Conservation (phyloP, 306 rosid species). For the Canavalia gladiata region DNA sequence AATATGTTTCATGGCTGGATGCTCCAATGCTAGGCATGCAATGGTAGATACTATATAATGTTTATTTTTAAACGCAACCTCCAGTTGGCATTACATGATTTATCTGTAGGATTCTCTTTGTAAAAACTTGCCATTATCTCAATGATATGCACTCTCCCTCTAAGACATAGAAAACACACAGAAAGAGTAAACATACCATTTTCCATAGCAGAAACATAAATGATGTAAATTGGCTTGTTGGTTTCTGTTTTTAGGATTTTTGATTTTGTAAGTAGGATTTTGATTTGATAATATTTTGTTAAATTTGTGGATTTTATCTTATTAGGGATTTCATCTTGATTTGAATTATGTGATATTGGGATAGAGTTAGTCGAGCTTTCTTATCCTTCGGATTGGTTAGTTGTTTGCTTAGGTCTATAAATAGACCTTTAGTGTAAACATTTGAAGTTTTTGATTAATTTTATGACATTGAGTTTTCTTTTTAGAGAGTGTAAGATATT, state of each 20-base stretch:
- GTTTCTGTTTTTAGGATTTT: neutral
- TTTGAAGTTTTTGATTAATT: neutral
- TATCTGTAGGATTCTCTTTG: slow-evolving; percentile 38
- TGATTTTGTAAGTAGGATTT: neutral
- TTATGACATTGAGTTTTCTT: neutral
- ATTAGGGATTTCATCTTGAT: neutral
- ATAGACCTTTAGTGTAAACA: neutral
- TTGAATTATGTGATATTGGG: too few species aligned
- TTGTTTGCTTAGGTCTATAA: neutral
- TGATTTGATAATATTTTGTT: neutral
- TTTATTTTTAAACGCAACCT: slow-evolving; percentile 24
- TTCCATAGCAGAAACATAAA: slow-evolving; percentile 9
- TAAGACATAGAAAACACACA: slow-evolving; percentile 29
- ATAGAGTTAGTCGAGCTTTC: too few species aligned
- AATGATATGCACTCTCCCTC: slow-evolving; percentile 27
- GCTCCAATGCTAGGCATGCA: slow-evolving; percentile 41
- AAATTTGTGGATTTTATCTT: neutral
- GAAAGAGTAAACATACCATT: neutral
- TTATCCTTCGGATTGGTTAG: too few species aligned
- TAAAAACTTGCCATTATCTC: neutral
- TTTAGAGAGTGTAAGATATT: neutral
- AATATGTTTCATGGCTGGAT: slow-evolving; percentile 38
- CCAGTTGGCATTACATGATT: slow-evolving; percentile 28
- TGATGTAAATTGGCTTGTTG: neutral
- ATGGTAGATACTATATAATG: neutral